phyloP scores from a whole-genome alignment of 148 eudicot species.

The Linanthus parryae region DNA sequence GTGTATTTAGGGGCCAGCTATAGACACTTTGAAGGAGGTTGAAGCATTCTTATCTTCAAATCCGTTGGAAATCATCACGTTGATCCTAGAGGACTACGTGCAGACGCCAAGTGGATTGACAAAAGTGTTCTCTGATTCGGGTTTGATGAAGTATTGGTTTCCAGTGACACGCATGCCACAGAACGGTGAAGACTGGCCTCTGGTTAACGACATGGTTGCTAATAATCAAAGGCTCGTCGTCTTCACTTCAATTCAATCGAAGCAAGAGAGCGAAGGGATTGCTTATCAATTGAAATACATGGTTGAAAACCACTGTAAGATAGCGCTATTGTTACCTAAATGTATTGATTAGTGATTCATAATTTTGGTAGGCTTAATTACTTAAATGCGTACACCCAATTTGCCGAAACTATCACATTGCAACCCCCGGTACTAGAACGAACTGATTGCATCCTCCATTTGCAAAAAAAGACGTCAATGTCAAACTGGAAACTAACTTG shows the following conservation, averaged over 20 bases:
- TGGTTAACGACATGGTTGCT: conserved; percentile 64
- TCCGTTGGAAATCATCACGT: conserved; percentile 68
- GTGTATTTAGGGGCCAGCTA: conserved; percentile 43
- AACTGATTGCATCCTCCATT: too few species aligned
- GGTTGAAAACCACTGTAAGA: conserved; percentile 55
- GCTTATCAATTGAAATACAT: conserved; percentile 76
- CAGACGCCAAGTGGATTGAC: conserved; percentile 61
- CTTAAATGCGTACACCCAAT: too few species aligned
- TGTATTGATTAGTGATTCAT: too few species aligned
- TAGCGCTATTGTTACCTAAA: too few species aligned
- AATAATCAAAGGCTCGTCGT: conserved; percentile 65
- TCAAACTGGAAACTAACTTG: too few species aligned
- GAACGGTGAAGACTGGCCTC: conserved; percentile 76
- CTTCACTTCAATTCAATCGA: conserved; percentile 53
- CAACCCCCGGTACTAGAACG: too few species aligned
- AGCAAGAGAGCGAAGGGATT: conserved; percentile 66
- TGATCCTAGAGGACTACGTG: conserved; percentile 79
- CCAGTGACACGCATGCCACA: conserved; percentile 64
- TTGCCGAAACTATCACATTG: too few species aligned
- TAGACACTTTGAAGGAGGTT: conserved; percentile 52
- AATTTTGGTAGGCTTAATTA: too few species aligned
- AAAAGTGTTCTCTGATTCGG: conserved; percentile 58
- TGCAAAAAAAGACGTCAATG: too few species aligned
- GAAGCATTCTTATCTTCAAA: conserved; percentile 58
- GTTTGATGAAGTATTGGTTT: conserved; percentile 72